A percentile compares a stretch with the other conserved stretches of the same genome.
Evolutionary conservation across 306 rosid species (phyloP).

Genomic region (Oxytropis ochrocephala): DNA sequence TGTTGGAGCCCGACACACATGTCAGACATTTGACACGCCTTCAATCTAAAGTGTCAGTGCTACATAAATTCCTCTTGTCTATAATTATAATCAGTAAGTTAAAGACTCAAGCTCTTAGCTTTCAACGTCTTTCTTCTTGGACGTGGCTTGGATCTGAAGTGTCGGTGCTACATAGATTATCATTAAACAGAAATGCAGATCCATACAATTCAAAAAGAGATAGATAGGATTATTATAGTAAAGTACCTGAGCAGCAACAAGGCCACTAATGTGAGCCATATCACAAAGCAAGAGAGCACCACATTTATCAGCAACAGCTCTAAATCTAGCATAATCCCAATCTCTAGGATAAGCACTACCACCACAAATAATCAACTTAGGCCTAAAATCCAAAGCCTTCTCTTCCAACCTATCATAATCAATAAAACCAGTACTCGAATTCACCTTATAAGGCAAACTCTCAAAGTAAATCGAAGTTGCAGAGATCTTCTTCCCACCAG

Average conservation of each 20-base stretch:
- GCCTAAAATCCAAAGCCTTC: slow-evolving; percentile 94
- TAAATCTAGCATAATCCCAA: slow-evolving; percentile 70
- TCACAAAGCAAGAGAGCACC: slow-evolving; percentile 86
- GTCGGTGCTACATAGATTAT: no score
- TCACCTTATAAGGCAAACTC: slow-evolving; percentile 89
- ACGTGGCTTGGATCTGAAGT: no score
- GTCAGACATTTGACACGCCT: no score
- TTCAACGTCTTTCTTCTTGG: no score
- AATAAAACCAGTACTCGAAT: slow-evolving; percentile 46
- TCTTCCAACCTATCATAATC: slow-evolving; percentile 83
- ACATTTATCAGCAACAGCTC: slow-evolving; percentile 68
- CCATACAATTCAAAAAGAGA: background rate
- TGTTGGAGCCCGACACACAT: no score
- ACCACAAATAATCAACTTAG: slow-evolving; percentile 74
- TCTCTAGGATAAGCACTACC: slow-evolving; percentile 94
- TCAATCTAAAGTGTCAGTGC: no score
- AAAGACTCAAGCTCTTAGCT: background rate
- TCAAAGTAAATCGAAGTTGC: slow-evolving; percentile 93
- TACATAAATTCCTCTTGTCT: background rate
- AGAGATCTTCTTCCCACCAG: slow-evolving; percentile 94
- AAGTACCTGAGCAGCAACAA: slow-evolving; percentile 81
- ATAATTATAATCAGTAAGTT: background rate
- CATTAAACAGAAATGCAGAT: no score
- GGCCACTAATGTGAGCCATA: slow-evolving; percentile 97
- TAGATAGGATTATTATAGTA: background rate